phyloP scores from a whole-genome alignment of 148 eudicot genomes.

The Persicaria tinctoria region DNA sequence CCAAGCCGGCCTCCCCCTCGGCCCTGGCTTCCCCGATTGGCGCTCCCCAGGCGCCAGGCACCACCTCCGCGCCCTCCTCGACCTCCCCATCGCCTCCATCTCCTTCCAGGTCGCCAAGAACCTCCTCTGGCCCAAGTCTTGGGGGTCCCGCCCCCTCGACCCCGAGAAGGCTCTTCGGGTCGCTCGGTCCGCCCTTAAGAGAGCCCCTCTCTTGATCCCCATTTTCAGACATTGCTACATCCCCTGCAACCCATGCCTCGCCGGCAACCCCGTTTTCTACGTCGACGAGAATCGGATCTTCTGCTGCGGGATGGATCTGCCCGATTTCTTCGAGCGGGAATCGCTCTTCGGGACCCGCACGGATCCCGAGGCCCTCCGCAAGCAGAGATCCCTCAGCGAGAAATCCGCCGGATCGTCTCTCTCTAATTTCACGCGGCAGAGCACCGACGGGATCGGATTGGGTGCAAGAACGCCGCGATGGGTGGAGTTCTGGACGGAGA shows the following conservation, averaged over 20 bases:
- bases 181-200: constrained; percentile 51
- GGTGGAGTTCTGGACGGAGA: constrained; percentile 72
- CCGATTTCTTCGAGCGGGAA: constrained; percentile 75
- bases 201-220: constrained; percentile 78
- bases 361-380: constrained; percentile 16
- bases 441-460: constrained; percentile 10
- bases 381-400: constrained; percentile 32
- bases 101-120: constrained; percentile 68
- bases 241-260: constrained; percentile 69
- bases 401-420: constrained; percentile 15
- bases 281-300: constrained; percentile 73
- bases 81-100: constrained; percentile 72
- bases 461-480: constrained; percentile 38
- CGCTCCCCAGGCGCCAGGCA: constrained; percentile 39
- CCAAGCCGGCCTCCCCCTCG: constrained; percentile 62
- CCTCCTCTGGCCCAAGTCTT: constrained; percentile 61
- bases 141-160: constrained; percentile 65
- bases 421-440: constrained; percentile 25
- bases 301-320: constrained; percentile 70
- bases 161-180: constrained; percentile 62
- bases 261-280: constrained; percentile 80
- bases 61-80: constrained; percentile 54
- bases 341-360: constrained; percentile 18
- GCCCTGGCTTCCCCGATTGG: constrained; percentile 92
- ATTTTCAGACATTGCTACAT: constrained; percentile 76